These are phyloP conservation scores for Aegilops umbellulata DNA, from an alignment of 176 grass and related monocot species.

Conservation along the genomic window DNA sequence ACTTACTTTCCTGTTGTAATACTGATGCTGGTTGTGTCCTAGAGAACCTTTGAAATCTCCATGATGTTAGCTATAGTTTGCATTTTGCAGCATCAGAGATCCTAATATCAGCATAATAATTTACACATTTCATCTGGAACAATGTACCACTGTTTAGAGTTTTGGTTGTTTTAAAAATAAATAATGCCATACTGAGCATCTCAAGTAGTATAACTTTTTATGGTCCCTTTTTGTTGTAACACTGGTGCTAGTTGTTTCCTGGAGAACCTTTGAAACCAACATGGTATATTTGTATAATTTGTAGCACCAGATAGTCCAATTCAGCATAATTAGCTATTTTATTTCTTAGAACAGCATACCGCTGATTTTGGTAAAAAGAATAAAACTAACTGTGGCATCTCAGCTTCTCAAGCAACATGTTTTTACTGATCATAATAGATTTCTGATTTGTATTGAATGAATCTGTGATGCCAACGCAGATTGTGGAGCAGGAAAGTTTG, in stretches of 20 bases:
- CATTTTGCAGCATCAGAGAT: neutral
- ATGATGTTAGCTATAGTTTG: neutral
- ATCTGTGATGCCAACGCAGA: slow-evolving; percentile 36
- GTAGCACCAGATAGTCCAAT: neutral
- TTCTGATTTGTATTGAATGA: neutral
- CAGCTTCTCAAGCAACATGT: neutral
- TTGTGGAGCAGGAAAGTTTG: slow-evolving; percentile 73
- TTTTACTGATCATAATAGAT: neutral
- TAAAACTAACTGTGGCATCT: neutral
- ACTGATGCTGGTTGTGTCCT: neutral
- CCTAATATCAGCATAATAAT: neutral
- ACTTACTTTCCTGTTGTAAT: neutral
- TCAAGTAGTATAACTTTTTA: neutral
- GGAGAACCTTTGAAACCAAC: neutral
- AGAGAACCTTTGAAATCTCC: neutral
- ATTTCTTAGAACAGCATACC: neutral
- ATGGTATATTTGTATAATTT: neutral
- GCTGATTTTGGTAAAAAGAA: neutral
- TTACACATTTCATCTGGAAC: neutral
- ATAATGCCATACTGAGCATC: neutral
- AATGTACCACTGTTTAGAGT: too few species aligned
- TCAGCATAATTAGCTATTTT: neutral
- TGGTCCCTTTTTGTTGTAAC: neutral
- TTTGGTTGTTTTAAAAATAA: neutral
- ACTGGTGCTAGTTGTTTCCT: neutral